A percentile compares a stretch with the other conserved stretches of the same genome.
These are phyloP conservation scores for Phytopythium montanum DNA, from an alignment of 352 stramenopile species.

Conservation along the genomic window DNA sequence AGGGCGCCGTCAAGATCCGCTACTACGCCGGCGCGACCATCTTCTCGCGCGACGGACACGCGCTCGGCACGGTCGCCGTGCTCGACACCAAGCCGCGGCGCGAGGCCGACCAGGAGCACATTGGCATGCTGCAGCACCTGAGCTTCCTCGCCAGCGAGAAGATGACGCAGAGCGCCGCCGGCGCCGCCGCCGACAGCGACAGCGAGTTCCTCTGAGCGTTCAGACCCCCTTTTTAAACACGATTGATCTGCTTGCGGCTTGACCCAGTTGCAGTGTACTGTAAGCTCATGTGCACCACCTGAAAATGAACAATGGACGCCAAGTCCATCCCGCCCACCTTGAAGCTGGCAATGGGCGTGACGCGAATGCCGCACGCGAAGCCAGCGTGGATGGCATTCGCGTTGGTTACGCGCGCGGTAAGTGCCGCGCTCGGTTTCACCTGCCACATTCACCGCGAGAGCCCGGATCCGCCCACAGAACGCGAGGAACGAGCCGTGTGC, in stretches of 20 bases:
- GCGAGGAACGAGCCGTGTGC: no score
- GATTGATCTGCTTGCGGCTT: background rate
- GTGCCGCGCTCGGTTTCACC: background rate
- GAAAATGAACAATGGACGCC: constrained; percentile 12
- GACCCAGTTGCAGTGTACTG: no score
- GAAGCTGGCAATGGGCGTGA: background rate
- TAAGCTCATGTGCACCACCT: background rate
- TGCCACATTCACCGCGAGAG: no score
- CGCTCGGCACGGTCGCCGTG: constrained; percentile 79
- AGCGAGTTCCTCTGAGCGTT: constrained; percentile 50
- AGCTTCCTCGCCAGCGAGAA: constrained; percentile 87
- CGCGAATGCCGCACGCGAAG: background rate
- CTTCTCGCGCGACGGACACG: constrained; percentile 73
- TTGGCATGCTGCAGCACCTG: constrained; percentile 84
- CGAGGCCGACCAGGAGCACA: constrained; percentile 83
- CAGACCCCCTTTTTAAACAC: background rate
- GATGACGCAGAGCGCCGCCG: constrained; percentile 81
- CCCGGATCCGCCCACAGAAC: no score
- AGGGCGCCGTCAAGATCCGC: constrained; percentile 81
- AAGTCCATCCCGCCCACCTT: background rate
- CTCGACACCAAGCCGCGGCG: constrained; percentile 76
- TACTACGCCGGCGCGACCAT: constrained; percentile 86
- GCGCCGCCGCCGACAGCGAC: constrained; percentile 64
- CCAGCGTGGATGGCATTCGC: background rate
- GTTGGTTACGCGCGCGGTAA: no score